Evolutionary conservation across 1,284 basidiomycete genomes (phyloP).

Genomic region (Cerrena zonata): DNA sequence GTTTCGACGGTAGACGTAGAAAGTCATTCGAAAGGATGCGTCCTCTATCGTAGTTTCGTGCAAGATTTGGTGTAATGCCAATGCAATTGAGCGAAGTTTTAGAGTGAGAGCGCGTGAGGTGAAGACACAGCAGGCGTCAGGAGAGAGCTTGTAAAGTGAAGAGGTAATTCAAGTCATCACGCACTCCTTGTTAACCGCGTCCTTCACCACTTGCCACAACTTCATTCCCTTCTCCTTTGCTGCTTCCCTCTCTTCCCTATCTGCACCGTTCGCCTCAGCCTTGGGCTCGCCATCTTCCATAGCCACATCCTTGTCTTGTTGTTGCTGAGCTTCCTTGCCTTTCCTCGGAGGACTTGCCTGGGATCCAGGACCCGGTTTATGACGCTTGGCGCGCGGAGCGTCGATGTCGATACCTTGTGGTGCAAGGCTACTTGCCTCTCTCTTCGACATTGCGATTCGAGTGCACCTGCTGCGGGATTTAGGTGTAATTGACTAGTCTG

Average conservation of each 20-base stretch:
- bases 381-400: slow-evolving; percentile 63
- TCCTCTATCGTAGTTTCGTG: slow-evolving; percentile 38
- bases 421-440: slow-evolving; percentile 49
- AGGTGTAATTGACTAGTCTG: no score
- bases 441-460: slow-evolving; percentile 49
- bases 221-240: slow-evolving; percentile 58
- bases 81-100: slow-evolving; percentile 17
- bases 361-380: slow-evolving; percentile 43
- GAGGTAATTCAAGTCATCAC: slow-evolving; percentile 38
- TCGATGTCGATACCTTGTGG: slow-evolving; percentile 49
- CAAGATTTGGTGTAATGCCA: slow-evolving; percentile 6
- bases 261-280: slow-evolving; percentile 22
- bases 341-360: slow-evolving; percentile 19
- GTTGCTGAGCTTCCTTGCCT: slow-evolving; percentile 20
- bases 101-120: slow-evolving; percentile 28
- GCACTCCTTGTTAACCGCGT: slow-evolving; percentile 78
- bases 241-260: slow-evolving; percentile 32
- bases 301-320: slow-evolving; percentile 5
- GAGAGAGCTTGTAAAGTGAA: slow-evolving; percentile 22
- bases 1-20: slow-evolving; percentile 69
- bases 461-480: not conserved
- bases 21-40: slow-evolving; percentile 69
- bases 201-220: slow-evolving; percentile 70
- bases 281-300: slow-evolving; percentile 16
- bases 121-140: slow-evolving; percentile 21